Percentiles rank a stretch among this genome's conserved stretches.
phyloP scores from a whole-genome alignment of 371 early-diverging fungal genomes.

The Choanephora cucurbitarum region DNA sequence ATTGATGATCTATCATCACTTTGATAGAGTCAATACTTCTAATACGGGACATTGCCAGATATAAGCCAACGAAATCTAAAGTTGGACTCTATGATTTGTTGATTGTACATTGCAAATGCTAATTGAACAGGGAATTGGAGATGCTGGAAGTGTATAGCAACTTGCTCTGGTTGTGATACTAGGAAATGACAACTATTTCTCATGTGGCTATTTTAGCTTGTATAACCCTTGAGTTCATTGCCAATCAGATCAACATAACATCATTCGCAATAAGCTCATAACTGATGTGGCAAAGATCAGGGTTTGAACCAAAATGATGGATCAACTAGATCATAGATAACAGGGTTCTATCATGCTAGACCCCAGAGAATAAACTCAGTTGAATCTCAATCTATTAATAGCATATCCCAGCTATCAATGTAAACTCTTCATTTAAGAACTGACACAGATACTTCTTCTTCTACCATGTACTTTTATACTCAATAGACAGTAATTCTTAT shows the following conservation, averaged over 20 bases:
- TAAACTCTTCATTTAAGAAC: too few species aligned
- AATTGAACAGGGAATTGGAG: slow-evolving; percentile 26
- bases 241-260: background rate
- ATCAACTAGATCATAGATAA: too few species aligned
- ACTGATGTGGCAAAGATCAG: too few species aligned
- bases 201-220: slow-evolving; percentile 1
- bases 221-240: background rate
- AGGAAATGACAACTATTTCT: background rate
- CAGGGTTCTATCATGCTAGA: too few species aligned
- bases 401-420: too few species aligned
- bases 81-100: slow-evolving; percentile 37
- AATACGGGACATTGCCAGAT: slow-evolving; percentile 15
- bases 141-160: background rate
- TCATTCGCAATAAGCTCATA: too few species aligned
- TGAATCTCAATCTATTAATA: too few species aligned
- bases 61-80: slow-evolving; percentile 20
- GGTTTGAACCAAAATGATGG: too few species aligned
- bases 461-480: too few species aligned
- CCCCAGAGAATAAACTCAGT: too few species aligned
- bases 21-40: background rate
- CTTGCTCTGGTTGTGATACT: background rate
- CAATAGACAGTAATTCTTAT: too few species aligned
- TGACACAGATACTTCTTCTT: too few species aligned
- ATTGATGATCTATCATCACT: background rate
- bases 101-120: slow-evolving; percentile 33